Conservation (phyloP, 2,329 filamentous ascomycete genomes). For the Xylariaceae sp. region DNA sequence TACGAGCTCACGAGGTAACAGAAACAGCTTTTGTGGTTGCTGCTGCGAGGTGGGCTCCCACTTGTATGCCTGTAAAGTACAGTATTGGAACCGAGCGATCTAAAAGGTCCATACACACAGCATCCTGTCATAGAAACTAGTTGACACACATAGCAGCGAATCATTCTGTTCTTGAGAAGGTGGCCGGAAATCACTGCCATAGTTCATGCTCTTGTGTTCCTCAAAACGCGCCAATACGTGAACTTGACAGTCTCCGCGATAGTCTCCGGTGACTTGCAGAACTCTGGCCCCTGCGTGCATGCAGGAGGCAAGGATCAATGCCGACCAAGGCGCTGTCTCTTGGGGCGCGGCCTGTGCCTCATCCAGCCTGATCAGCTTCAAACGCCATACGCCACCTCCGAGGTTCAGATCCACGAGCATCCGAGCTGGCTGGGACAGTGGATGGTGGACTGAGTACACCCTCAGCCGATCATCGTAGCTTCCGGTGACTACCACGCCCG, state of each 20-base stretch:
- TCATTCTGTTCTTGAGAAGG: conserved; percentile 17
- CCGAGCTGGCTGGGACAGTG: no score
- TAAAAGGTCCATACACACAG: conserved; percentile 56
- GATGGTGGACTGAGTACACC: conserved; percentile 48
- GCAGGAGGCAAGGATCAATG: conserved; percentile 70
- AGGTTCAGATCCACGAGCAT: conserved; percentile 59
- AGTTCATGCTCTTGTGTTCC: conserved; percentile 92
- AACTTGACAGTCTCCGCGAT: conserved; percentile 47
- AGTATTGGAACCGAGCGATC: no score
- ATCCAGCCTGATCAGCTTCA: conserved; percentile 51
- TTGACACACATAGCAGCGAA: conserved; percentile 50
- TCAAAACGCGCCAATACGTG: conserved; percentile 64
- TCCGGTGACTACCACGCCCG: conserved; percentile 66
- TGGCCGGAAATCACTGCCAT: conserved; percentile 66
- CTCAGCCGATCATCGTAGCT: conserved; percentile 86
- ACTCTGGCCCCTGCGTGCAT: conserved; percentile 84
- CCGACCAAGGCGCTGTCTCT: conserved; percentile 13
- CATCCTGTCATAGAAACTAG: conserved; percentile 69
- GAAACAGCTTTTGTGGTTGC: no score
- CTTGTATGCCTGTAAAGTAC: no score
- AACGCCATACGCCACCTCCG: conserved; percentile 78
- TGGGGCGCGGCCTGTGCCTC: conserved; percentile 11
- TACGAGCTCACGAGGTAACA: no score
- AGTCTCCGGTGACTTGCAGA: conserved; percentile 35
- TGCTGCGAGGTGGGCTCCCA: no score